Base-by-base conservation (phyloP, 176 grass and related monocot genomes). In the Carex scoparia region DNA sequence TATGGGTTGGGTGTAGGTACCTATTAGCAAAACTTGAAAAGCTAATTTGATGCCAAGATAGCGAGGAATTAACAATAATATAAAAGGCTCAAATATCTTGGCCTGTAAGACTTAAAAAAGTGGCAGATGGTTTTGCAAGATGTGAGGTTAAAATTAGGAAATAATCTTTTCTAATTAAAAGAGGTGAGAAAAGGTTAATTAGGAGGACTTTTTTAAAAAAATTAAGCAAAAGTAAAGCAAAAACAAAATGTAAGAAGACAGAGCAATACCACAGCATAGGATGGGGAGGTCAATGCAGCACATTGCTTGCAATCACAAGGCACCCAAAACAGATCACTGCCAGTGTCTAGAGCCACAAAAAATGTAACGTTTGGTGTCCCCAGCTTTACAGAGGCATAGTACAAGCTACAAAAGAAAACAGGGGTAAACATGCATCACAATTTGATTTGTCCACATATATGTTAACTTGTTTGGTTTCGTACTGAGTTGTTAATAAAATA, bases 281-380 rank as follows among this genome's bases (percentile, higher is more conserved):
- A 46, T 0, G 85, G 79, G 1, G 90, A 94, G 35, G 32, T 54
- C 40, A 91, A 84, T 0, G 90, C 87, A 0, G 93, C 91, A 81
- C 96, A 99, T 55, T 80, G 61, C 76, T 76, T 6, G 86, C 95
- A 98, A 78, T 94, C 84, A 78, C 95, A 98, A 71, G 95, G 95
- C 74, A 98, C 92, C 95, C 92, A 98, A 84, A 98, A 90, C 23
- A 98, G 91, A 81, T 93, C 91, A 84, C 95, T 98, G 69, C 95
- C 95, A 65, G 95, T 94, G 87, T 94, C 95, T 68, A 97, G 86
- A 61, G 95, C 95, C 74, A 97, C 95, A 64, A 98, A 86, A 85
- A 94, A 94, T 30, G 89, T 93, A 89, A 91, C 79, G 37, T 94
- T 98, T 84, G 95, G 95, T 37, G 91, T 94, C 60, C 95, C 95